Conservation (phyloP, 495 filamentous ascomycete genomes). For the Saxophila tyrrhenica region DNA sequence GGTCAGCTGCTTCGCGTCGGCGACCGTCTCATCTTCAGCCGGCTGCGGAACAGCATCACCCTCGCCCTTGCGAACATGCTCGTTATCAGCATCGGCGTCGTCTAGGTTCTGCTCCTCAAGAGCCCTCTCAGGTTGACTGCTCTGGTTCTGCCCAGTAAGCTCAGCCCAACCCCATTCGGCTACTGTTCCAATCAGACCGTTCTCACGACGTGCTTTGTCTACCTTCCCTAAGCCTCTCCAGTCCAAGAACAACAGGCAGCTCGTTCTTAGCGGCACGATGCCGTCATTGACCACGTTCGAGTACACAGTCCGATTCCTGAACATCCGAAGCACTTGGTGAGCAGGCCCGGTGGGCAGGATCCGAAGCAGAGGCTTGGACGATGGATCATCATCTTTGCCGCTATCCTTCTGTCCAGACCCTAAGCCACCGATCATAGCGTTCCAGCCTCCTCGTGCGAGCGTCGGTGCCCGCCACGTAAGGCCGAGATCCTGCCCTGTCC, state of each 20-base stretch:
- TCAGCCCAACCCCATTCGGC: constrained; percentile 93
- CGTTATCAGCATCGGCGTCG: constrained; percentile 18
- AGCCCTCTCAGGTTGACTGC: constrained; percentile 32
- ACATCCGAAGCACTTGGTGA: constrained; percentile 73
- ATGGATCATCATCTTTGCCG: constrained; percentile 56
- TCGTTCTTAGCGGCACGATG: constrained; percentile 88
- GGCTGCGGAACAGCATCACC: constrained; percentile 47
- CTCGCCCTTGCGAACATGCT: constrained; percentile 5
- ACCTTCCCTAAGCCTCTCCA: constrained; percentile 90
- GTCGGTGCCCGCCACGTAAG: constrained; percentile 87
- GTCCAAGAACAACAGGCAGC: constrained; percentile 91
- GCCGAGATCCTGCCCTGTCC: constrained; percentile 89
- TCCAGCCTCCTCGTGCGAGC: constrained; percentile 74
- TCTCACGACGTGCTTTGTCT: constrained; percentile 87
- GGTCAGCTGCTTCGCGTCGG: constrained; percentile 7
- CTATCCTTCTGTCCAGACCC: constrained; percentile 49
- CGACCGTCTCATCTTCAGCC: constrained; percentile 24
- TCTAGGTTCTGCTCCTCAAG: constrained; percentile 21
- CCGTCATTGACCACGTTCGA: constrained; percentile 98
- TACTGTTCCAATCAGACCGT: constrained; percentile 80
- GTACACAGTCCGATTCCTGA: constrained; percentile 85
- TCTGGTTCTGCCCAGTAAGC: constrained; percentile 67
- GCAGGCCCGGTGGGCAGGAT: constrained; percentile 90
- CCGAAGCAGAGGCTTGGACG: constrained; percentile 78
- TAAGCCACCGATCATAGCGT: constrained; percentile 67